A percentile compares a stretch with the other conserved stretches of the same genome.
Evolutionary conservation across 1,284 basidiomycete species (phyloP).

Genomic region (Lignosus rhinocerotis): DNA sequence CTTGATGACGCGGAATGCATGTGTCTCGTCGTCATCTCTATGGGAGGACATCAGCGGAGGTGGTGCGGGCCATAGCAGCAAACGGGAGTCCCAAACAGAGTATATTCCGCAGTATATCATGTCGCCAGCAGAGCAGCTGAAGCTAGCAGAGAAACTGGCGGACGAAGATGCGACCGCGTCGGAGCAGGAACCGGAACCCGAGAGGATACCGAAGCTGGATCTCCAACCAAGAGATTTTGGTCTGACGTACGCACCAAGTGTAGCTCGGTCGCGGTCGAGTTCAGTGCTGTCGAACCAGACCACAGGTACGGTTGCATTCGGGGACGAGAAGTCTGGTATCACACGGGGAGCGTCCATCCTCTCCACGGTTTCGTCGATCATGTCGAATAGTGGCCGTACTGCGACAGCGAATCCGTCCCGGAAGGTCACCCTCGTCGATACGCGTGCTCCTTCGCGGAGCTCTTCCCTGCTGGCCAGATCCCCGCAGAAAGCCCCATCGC

Average conservation of each 20-base stretch:
- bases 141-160: slow-evolving; percentile 48
- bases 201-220: slow-evolving; percentile 26
- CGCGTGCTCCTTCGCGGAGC: slow-evolving; percentile 21
- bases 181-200: slow-evolving; percentile 18
- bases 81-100: slow-evolving; percentile 37
- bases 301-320: slow-evolving; percentile 27
- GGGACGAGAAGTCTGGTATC: slow-evolving; percentile 9
- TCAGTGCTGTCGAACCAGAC: slow-evolving; percentile 29
- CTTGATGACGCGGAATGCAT: slow-evolving; percentile 31
- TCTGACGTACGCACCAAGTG: slow-evolving; percentile 17
- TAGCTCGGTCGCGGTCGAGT: slow-evolving; percentile 20
- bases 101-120: slow-evolving; percentile 65
- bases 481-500: slow-evolving; percentile 12
- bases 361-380: slow-evolving; percentile 10
- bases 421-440: slow-evolving; percentile 9
- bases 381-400: slow-evolving; percentile 1
- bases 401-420: slow-evolving; percentile 5
- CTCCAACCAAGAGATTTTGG: slow-evolving; percentile 30
- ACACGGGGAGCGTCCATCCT: slow-evolving; percentile 15
- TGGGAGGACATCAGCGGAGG: slow-evolving; percentile 44
- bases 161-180: slow-evolving; percentile 37
- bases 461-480: slow-evolving; percentile 21
- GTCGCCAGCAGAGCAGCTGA: slow-evolving; percentile 63
- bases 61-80: slow-evolving; percentile 6
- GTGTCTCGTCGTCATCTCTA: slow-evolving; percentile 40